Base-by-base conservation (phyloP, 805 yeast genomes). In the Saccharomycopsis babjevae region DNA sequence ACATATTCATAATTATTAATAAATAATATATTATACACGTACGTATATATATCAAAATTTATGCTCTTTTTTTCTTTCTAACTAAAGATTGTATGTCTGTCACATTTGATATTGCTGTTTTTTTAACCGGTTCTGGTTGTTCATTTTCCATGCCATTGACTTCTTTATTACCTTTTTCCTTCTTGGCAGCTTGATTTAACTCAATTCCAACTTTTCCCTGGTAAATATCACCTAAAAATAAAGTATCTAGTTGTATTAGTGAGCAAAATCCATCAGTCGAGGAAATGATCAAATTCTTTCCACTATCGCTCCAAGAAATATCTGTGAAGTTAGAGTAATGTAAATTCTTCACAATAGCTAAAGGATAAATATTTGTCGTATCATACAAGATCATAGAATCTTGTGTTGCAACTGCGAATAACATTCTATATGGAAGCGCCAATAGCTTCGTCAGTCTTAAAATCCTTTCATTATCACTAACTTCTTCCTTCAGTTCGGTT, bases 211-310 rank as follows among this genome's bases (percentile, higher is more conserved):
- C 32, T 1, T 22, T 46, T 13, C 32, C 52, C 56, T 34, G 32
- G n/a, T 57, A 57, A n/a, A 34, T 8, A 10, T 11, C 18, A n/a
- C 50, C 56, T n/a, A 38, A 8, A 15, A 57, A 28, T 38, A 50
- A 18, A 40, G 10, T 36, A 16, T 50, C 30, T 43, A 50, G 36
- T 22, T 52, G 71, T 1, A 92, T 71, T 54, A 79, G 79, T 0
- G 97, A 86, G 65, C 97, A 87, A 70, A 91, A 93, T 20, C 98
- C 98, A 71, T 94, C 99, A 0, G 96, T 88, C 0, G 97, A 88
- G 6, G 96, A 84, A 28, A 88, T 77, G 66, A 93, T 76, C 18
- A 94, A 72, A 15, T 81, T 74, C 16, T 73, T 72, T 0, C 98
- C 99, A 71, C 89, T 91, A 4, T 74, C 72, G 25, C 88, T 79